Evolutionary conservation across 805 yeast genomes (phyloP).

Genomic region (Jamesozyma lodderae): DNA sequence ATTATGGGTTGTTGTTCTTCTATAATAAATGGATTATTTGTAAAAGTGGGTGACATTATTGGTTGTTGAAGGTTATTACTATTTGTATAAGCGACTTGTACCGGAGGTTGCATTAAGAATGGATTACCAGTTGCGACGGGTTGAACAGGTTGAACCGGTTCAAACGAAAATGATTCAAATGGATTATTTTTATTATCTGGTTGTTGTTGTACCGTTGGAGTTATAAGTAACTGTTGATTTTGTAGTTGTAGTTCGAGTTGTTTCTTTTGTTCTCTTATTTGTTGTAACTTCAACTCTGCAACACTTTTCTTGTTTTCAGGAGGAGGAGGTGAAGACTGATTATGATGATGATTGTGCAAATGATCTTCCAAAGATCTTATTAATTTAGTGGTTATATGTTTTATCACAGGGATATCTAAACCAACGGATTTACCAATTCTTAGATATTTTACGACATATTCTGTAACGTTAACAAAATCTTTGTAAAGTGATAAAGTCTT

Average conservation of each 20-base stretch:
- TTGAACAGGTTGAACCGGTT: slow-evolving; percentile 14
- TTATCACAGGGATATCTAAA: slow-evolving; percentile 86
- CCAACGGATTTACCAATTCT: slow-evolving; percentile 90
- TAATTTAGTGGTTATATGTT: slow-evolving; percentile 93
- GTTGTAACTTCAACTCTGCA: slow-evolving; percentile 29
- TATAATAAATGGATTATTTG: slow-evolving; percentile 30
- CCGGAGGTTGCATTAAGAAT: slow-evolving; percentile 13
- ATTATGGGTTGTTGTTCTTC: slow-evolving; percentile 6
- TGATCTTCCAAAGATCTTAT: slow-evolving; percentile 83
- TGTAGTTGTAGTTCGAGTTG: slow-evolving; percentile 26
- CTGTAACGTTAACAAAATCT: slow-evolving; percentile 75
- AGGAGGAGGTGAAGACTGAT: slow-evolving; percentile 20
- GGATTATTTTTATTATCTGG: slow-evolving; percentile 23
- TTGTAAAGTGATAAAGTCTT: slow-evolving; percentile 77
- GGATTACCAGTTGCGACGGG: slow-evolving; percentile 18
- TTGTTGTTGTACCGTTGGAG: slow-evolving; percentile 23
- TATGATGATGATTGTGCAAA: slow-evolving; percentile 57
- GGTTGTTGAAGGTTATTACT: neutral
- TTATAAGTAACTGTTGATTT: slow-evolving; percentile 22
- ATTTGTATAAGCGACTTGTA: slow-evolving; percentile 4
- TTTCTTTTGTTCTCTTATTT: slow-evolving; percentile 26
- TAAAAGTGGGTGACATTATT: neutral
- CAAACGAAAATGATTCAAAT: slow-evolving; percentile 27
- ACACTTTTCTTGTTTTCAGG: slow-evolving; percentile 12
- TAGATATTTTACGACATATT: slow-evolving; percentile 76